Percentiles rank a stretch among this genome's conserved stretches.
phyloP scores from a whole-genome alignment of 305 asterid genomes.

The Fraxinus paxiana region DNA sequence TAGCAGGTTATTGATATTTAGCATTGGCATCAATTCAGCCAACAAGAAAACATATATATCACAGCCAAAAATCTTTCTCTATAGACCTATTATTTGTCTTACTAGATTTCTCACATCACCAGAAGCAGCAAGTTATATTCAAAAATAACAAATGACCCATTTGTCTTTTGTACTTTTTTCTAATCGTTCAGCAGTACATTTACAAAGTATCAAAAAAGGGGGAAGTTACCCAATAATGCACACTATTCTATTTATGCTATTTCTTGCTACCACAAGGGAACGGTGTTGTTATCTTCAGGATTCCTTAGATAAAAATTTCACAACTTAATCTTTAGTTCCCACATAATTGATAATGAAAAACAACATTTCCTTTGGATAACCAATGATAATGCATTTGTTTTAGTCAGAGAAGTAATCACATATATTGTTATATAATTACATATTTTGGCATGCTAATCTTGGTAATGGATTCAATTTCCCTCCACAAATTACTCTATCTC shows the following conservation, averaged over 20 bases:
- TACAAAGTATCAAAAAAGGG: background rate
- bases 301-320: background rate
- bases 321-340: background rate
- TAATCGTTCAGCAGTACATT: background rate
- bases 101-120: background rate
- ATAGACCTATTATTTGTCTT: background rate
- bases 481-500: background rate
- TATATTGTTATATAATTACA: background rate
- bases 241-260: background rate
- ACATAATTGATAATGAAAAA: background rate
- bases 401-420: background rate
- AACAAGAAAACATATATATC: background rate
- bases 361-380: background rate
- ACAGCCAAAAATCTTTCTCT: background rate
- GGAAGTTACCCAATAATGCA: background rate
- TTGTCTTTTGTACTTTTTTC: background rate
- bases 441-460: slow-evolving; percentile 1
- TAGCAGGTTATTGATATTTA: background rate
- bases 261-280: background rate
- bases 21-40: background rate
- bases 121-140: background rate
- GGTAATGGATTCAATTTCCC: background rate
- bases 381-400: background rate
- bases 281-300: background rate
- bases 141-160: background rate